These are phyloP conservation scores for Trichoderma sp. DNA, from an alignment of 2,329 filamentous ascomycete species.

Conservation along the genomic window DNA sequence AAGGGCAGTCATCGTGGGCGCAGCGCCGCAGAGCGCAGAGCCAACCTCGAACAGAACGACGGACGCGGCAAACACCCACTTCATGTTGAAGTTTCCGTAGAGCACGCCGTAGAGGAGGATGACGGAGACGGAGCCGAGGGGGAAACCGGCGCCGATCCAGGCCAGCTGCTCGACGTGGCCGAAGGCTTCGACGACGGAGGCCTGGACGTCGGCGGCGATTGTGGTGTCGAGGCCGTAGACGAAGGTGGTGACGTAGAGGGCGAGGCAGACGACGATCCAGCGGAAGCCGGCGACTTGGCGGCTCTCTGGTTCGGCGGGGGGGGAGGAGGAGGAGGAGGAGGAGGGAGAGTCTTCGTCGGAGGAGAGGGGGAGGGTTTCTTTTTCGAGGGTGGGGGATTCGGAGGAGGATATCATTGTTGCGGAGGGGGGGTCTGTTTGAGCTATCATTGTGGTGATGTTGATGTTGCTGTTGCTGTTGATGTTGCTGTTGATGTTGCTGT, in stretches of 20 bases:
- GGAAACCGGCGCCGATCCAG: slow-evolving; percentile 42
- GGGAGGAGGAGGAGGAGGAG: neutral
- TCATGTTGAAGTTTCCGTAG: slow-evolving; percentile 43
- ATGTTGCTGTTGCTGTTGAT: neutral
- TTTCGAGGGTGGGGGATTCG: neutral
- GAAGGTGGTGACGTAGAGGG: slow-evolving; percentile 12
- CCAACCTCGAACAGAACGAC: slow-evolving; percentile 30
- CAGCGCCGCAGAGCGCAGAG: slow-evolving; percentile 40
- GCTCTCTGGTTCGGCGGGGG: neutral
- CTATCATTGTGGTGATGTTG: neutral
- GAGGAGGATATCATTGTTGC: too few relatives aligned
- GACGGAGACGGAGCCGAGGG: slow-evolving; percentile 39
- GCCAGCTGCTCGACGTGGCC: slow-evolving; percentile 37
- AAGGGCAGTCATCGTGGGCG: slow-evolving; percentile 42
- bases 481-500: neutral
- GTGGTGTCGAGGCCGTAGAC: slow-evolving; percentile 40
- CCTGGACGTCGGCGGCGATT: slow-evolving; percentile 49
- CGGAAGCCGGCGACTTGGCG: neutral
- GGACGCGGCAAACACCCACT: slow-evolving; percentile 36
- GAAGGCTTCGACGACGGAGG: slow-evolving; percentile 38
- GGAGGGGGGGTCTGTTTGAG: neutral
- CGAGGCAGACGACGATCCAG: slow-evolving; percentile 14
- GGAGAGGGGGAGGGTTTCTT: neutral
- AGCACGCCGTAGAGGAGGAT: slow-evolving; percentile 37
- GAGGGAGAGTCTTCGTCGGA: neutral